Evolutionary conservation across 257 asterid species (phyloP), one percentile per base, ranked within the genome.

Genomic region (Rehmannia glutinosa): DNA sequence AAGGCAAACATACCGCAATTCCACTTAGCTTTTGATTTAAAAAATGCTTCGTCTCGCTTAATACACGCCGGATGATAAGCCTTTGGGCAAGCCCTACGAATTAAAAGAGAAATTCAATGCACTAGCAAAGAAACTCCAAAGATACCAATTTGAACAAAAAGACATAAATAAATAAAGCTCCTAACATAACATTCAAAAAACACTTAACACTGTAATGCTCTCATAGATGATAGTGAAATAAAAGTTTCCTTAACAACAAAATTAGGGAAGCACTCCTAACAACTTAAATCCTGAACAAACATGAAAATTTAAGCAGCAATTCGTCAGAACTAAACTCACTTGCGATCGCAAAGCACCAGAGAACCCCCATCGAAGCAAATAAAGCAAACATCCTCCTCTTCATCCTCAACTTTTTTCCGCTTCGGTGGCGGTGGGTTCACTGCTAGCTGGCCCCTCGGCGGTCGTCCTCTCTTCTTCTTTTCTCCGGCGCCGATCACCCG

Each of bases 281-380:
- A 38, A 53, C 42, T 9, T 4, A 30, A 47, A 28, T 38, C 36
- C 28, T 11, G 53, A 28, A 19, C 13, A 24, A 61, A 30, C 42
- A 0, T 16, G 25, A 16, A 54, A 73, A 41, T 36, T 9, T 13
- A 51, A 35, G 59, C 5, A 39, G 66, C 23, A 30, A 4, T 61
- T 10, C 30, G 62, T 21, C 56, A 13, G 3, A 54, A 56, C 6
- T 45, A 58, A 73, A 82, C 96, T 85, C 80, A 91, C 98, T 86
- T 92, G 79, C 95, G 91, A 83, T 93, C 99, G 63, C 99, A 93
- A 35, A 93, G 88, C 12, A 93, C 96, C 9, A 93, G 84, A 5
- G 92, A 81, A 49, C 99, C 99, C 6, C 97, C 99, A 68, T 93
- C 99, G 15, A 90, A 93, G 85, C 99, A 93, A 27, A 93, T 90